Conservation (phyloP, 2,329 filamentous ascomycete genomes). For the Daldinia eschscholtzii region DNA sequence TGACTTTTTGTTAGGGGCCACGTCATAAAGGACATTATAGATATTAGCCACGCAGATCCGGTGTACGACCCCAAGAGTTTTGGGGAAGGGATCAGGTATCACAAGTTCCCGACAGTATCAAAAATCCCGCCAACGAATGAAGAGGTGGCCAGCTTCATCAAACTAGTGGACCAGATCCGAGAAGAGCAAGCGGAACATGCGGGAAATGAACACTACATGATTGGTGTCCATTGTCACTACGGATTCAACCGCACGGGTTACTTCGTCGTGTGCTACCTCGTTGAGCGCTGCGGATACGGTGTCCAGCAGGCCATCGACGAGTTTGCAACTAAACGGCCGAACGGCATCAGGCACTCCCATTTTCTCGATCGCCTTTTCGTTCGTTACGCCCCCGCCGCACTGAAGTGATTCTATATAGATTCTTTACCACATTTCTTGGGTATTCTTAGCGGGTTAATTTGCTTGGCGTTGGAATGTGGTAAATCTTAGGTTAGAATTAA, state of each 20-base stretch:
- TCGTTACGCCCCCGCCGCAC: conserved; percentile 69
- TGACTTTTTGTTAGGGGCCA: conserved; percentile 68
- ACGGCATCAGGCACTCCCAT: conserved; percentile 89
- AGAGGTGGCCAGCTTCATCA: conserved; percentile 68
- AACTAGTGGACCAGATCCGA: conserved; percentile 70
- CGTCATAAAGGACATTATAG: conserved; percentile 81
- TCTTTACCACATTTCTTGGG: not conserved
- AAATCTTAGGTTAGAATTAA: conserved; percentile 12
- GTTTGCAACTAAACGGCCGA: conserved; percentile 79
- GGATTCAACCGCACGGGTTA: conserved; percentile 96
- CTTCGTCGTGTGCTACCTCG: conserved; percentile 90
- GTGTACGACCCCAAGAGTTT: conserved; percentile 85
- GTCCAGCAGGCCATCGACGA: conserved; percentile 83
- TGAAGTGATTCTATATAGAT: not conserved
- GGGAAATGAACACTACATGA: conserved; percentile 62
- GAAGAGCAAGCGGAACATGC: conserved; percentile 64
- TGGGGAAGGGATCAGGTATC: conserved; percentile 77
- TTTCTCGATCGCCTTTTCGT: conserved; percentile 88
- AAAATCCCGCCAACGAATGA: conserved; percentile 81
- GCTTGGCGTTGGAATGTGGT: not conserved
- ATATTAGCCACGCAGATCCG: conserved; percentile 91
- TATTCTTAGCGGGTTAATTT: not conserved
- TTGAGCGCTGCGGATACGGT: conserved; percentile 79
- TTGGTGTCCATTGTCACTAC: conserved; percentile 95
- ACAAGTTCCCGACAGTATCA: conserved; percentile 92